Evolutionary conservation across 805 yeast species (phyloP).

Genomic region (Nakazawaea peltata): DNA sequence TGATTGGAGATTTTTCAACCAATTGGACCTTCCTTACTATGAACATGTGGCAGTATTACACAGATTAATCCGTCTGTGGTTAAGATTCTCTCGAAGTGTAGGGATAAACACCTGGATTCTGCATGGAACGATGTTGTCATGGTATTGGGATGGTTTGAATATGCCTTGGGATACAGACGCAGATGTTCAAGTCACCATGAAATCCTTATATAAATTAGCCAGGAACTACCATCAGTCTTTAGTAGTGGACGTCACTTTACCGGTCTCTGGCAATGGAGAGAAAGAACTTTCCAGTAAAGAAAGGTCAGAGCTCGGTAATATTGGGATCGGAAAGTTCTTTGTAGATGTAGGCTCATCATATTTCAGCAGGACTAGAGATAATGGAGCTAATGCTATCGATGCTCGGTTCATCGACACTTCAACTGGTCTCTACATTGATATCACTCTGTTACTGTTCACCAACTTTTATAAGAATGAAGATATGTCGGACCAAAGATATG

Average conservation of each 20-base stretch:
- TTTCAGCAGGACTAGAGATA: slow-evolving; percentile 41
- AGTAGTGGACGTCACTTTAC: slow-evolving; percentile 28
- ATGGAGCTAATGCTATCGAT: slow-evolving; percentile 51
- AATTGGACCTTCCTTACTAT: slow-evolving; percentile 30
- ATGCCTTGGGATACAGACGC: slow-evolving; percentile 66
- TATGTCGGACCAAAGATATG: slow-evolving; percentile 7
- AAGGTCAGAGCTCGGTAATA: slow-evolving; percentile 29
- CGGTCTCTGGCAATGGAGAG: slow-evolving; percentile 14
- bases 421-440: slow-evolving; percentile 59
- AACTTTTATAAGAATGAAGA: slow-evolving; percentile 16
- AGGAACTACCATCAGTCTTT: slow-evolving; percentile 40
- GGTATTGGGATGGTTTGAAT: slow-evolving; percentile 55
- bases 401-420: slow-evolving; percentile 60
- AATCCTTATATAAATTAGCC: slow-evolving; percentile 36
- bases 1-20: slow-evolving; percentile 49
- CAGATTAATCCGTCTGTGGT: slow-evolving; percentile 42
- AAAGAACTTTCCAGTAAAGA: slow-evolving; percentile 8
- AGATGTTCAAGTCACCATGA: slow-evolving; percentile 56
- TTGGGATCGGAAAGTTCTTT: slow-evolving; percentile 51
- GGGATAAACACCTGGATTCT: slow-evolving; percentile 54
- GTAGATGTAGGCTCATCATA: slow-evolving; percentile 39
- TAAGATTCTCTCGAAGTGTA: slow-evolving; percentile 35
- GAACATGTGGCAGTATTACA: slow-evolving; percentile 33
- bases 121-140: slow-evolving; percentile 56
- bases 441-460: slow-evolving; percentile 49